These are phyloP conservation scores for Phialophora macrospora DNA, from an alignment of 2,329 filamentous ascomycete species.

Conservation along the genomic window DNA sequence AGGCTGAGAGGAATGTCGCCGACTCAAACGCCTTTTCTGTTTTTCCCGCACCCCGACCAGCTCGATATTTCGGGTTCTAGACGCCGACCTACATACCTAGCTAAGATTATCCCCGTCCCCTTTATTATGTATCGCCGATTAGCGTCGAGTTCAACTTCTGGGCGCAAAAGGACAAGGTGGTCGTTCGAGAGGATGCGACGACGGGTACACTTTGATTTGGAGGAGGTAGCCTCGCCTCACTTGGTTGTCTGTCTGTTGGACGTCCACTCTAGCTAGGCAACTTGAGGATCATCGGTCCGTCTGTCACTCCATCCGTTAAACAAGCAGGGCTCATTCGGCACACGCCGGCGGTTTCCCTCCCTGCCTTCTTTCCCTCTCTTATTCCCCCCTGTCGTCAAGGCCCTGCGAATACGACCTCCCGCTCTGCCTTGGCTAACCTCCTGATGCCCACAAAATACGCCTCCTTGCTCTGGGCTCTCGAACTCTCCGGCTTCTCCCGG, in stretches of 20 bases:
- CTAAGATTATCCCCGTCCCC: background rate
- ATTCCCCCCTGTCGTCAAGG: conserved; percentile 13
- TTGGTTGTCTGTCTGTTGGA: no score
- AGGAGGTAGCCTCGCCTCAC: background rate
- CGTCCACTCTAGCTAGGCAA: no score
- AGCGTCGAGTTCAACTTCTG: background rate
- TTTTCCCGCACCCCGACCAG: no score
- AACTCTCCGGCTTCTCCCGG: conserved; percentile 89
- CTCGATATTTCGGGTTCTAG: no score
- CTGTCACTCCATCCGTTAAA: background rate
- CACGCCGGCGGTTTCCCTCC: background rate
- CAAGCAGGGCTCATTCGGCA: no score
- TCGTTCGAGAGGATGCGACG: background rate
- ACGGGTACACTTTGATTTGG: background rate
- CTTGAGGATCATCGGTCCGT: no score
- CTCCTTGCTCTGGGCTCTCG: conserved; percentile 82
- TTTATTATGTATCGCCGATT: background rate
- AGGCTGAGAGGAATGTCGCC: no score
- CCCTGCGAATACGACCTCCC: conserved; percentile 52
- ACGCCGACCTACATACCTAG: background rate
- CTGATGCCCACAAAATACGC: conserved; percentile 81
- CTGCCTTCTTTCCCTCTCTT: background rate
- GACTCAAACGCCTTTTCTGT: no score
- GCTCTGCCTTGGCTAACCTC: conserved; percentile 62
- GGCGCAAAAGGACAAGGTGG: no score